These are phyloP conservation scores for Colletotrichum agaves DNA, from an alignment of 2,329 filamentous ascomycete species.

Conservation along the genomic window DNA sequence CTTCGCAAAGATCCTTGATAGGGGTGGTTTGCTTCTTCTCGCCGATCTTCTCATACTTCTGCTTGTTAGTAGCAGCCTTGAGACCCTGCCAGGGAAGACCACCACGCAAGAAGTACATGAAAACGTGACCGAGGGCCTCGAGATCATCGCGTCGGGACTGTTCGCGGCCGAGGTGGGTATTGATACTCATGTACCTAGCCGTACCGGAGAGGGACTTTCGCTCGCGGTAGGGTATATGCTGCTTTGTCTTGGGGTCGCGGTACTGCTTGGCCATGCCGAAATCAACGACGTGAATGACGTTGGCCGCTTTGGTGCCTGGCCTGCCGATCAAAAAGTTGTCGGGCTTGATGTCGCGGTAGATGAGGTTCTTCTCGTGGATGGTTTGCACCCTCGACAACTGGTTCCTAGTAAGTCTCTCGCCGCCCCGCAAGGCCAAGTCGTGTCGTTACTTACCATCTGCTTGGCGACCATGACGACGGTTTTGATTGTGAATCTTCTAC, in stretches of 20 bases:
- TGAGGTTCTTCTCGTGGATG: conserved; percentile 99
- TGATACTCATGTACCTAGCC: conserved; percentile 99
- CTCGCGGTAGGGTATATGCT: conserved; percentile 97
- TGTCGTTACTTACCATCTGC: conserved; percentile 79
- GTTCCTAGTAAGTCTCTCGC: neutral
- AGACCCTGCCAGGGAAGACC: conserved; percentile 78
- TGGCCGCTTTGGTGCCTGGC: conserved; percentile 91
- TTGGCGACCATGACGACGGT: conserved; percentile 99
- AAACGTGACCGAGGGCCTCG: conserved; percentile 83
- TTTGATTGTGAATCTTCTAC: conserved; percentile 93
- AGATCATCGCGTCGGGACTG: conserved; percentile 96
- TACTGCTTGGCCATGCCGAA: conserved; percentile 99
- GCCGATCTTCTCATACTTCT: conserved; percentile 99
- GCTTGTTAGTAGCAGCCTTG: conserved; percentile 83
- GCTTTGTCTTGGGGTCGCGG: conserved; percentile 97
- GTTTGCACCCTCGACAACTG: conserved; percentile 89
- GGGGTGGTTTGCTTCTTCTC: conserved; percentile 99
- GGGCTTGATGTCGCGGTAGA: conserved; percentile 99
- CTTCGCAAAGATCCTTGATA: conserved; percentile 96
- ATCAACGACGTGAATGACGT: conserved; percentile 98
- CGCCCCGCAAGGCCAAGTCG: neutral
- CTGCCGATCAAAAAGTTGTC: conserved; percentile 99
- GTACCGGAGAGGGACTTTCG: conserved; percentile 97
- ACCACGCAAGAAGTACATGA: conserved; percentile 80
- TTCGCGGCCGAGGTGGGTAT: conserved; percentile 95